Percentiles rank a stretch among this genome's conserved stretches.
phyloP scores from a whole-genome alignment of 2,329 filamentous ascomycete species.

The Cercospora sp. region DNA sequence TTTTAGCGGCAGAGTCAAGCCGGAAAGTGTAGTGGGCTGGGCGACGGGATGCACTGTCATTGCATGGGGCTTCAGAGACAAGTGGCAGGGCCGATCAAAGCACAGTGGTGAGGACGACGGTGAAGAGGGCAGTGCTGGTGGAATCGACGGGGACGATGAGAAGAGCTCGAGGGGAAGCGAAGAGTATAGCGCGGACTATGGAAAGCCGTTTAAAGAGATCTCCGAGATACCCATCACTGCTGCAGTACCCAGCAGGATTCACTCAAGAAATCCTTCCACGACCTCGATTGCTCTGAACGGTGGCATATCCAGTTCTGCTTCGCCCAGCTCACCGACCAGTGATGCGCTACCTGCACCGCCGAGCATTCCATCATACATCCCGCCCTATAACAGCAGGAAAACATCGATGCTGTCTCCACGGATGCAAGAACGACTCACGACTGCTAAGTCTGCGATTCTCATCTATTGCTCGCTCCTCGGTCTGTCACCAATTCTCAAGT shows the following conservation, averaged over 20 bases:
- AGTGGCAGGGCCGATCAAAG: conserved; percentile 77
- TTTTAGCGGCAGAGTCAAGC: conserved; percentile 80
- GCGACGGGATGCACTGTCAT: conserved; percentile 79
- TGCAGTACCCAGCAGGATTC: conserved; percentile 10
- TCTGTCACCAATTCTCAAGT: conserved; percentile 92
- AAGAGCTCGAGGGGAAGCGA: conserved; percentile 24
- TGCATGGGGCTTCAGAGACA: conserved; percentile 90
- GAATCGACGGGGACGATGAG: conserved; percentile 15
- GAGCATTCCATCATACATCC: conserved; percentile 4
- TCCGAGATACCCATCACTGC: conserved; percentile 10
- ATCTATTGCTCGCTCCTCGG: conserved; percentile 93
- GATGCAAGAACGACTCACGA: conserved; percentile 68
- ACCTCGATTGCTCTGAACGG: conserved; percentile 4
- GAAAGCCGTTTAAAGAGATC: conserved; percentile 28
- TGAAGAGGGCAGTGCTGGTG: conserved; percentile 4
- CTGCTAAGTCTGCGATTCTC: conserved; percentile 85
- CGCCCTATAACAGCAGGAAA: conserved; percentile 28
- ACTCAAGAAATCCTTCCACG: conserved; percentile 5
- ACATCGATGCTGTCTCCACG: conserved; percentile 51
- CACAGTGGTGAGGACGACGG: conserved; percentile 42
- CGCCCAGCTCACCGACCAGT: not conserved
- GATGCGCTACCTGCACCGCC: conserved; percentile 9
- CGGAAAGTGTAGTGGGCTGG: conserved; percentile 83
- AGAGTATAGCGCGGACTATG: conserved; percentile 25
- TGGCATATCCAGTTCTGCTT: conserved; percentile 7